phyloP scores from a whole-genome alignment of 495 filamentous ascomycete species.

The Hypoxylon intermedium region DNA sequence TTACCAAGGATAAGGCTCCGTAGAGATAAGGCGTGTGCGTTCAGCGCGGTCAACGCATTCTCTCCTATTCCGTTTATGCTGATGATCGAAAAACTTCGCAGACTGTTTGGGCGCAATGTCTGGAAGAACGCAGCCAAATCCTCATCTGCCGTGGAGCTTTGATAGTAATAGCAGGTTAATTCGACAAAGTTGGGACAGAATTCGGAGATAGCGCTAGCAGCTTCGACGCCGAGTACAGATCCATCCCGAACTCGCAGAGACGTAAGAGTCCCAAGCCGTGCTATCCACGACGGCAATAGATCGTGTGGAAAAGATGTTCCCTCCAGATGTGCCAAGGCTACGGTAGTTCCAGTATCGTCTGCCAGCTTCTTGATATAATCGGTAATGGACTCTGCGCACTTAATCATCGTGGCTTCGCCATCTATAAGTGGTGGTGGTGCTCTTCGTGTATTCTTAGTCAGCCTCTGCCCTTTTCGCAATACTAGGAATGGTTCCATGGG shows the following conservation, averaged over 20 bases:
- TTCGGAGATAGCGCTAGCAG: constrained; percentile 58
- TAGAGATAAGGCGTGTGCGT: constrained; percentile 63
- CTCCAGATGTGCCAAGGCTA: constrained; percentile 58
- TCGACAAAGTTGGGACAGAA: constrained; percentile 68
- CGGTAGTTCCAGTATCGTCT: constrained; percentile 35
- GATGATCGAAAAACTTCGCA: constrained; percentile 66
- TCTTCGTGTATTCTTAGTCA: no score
- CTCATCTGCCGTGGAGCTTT: constrained; percentile 54
- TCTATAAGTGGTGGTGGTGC: constrained; percentile 12
- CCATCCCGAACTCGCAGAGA: constrained; percentile 65
- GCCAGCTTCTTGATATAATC: constrained; percentile 46
- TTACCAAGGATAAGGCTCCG: constrained; percentile 61
- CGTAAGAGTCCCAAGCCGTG: constrained; percentile 46
- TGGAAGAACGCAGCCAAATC: constrained; percentile 65
- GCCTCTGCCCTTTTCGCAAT: not conserved
- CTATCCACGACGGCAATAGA: constrained; percentile 46
- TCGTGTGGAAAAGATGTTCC: constrained; percentile 38
- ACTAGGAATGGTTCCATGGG: constrained; percentile 51
- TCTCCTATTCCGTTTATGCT: constrained; percentile 58
- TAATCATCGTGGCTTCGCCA: constrained; percentile 26
- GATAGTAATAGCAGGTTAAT: constrained; percentile 60
- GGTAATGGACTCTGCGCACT: constrained; percentile 44
- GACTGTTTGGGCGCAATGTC: constrained; percentile 61
- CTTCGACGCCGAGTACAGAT: constrained; percentile 59
- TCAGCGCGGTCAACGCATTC: constrained; percentile 65